These are phyloP conservation scores for Solanum sejunctum DNA, from an alignment of 257 asterid genomes.

Conservation along the genomic window DNA sequence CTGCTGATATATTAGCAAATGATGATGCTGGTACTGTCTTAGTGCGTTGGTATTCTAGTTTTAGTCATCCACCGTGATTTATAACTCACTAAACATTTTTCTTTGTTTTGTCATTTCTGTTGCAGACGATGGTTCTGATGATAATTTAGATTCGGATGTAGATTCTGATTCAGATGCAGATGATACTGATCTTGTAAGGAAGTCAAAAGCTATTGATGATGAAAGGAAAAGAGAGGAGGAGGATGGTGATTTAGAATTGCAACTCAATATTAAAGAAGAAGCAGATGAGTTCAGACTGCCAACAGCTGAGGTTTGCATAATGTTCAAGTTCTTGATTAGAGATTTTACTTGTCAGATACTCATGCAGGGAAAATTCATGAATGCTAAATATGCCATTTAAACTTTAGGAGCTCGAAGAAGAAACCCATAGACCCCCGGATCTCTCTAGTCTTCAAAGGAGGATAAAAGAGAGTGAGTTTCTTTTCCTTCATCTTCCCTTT, in stretches of 20 bases:
- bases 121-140: not conserved
- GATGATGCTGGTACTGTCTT: slow-evolving; percentile 48
- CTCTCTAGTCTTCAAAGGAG: slow-evolving; percentile 66
- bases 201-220: slow-evolving; percentile 37
- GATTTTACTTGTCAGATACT: not conserved
- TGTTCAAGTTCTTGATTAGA: not conserved
- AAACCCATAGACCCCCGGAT: slow-evolving; percentile 71
- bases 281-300: slow-evolving; percentile 79
- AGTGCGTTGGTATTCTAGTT: not conserved
- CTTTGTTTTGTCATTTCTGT: not conserved
- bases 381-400: not conserved
- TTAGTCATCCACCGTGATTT: not conserved
- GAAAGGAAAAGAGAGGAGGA: slow-evolving; percentile 30
- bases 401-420: slow-evolving; percentile 78
- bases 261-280: slow-evolving; percentile 52
- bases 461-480: slow-evolving; percentile 71
- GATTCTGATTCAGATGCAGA: slow-evolving; percentile 54
- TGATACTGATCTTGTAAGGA: slow-evolving; percentile 37
- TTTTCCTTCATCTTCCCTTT: not conserved
- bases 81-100: not conserved
- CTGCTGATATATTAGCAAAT: slow-evolving; percentile 54
- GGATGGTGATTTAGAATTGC: slow-evolving; percentile 44
- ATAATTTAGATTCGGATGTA: slow-evolving; percentile 24
- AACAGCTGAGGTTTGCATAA: slow-evolving; percentile 45
- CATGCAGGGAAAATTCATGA: not conserved